phyloP scores from a whole-genome alignment of 306 rosid species.

The Cicer chorassanicum region DNA sequence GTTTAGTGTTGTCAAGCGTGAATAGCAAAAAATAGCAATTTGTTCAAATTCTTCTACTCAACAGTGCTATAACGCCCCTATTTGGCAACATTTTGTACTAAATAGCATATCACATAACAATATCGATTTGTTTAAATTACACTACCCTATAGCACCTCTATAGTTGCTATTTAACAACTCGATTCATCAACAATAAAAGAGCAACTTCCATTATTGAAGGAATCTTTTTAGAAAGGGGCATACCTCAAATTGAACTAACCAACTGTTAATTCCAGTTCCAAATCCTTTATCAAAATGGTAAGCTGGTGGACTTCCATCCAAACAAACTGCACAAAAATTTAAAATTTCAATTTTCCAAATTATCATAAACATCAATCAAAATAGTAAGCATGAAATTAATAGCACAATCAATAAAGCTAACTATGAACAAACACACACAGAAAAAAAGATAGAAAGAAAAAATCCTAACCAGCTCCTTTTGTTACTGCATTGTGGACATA shows the following conservation, averaged over 20 bases:
- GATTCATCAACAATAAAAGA: slow-evolving; percentile 10
- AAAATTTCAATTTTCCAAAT: slow-evolving; percentile 28
- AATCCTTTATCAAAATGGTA: slow-evolving; percentile 76
- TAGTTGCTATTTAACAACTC: too few species aligned
- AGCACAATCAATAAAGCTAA: slow-evolving; percentile 22
- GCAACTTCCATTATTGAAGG: slow-evolving; percentile 4
- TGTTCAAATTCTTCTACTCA: too few species aligned
- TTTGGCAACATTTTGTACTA: too few species aligned
- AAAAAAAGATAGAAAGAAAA: background rate
- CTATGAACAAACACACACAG: background rate
- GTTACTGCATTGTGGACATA: slow-evolving; percentile 63
- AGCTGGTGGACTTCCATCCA: slow-evolving; percentile 97
- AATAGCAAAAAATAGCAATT: too few species aligned
- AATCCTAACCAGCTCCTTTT: slow-evolving; percentile 88
- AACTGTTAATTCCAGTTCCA: slow-evolving; percentile 81
- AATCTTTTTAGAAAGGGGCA: slow-evolving; percentile 45
- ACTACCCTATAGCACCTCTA: too few species aligned
- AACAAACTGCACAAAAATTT: slow-evolving; percentile 69
- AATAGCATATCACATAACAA: too few species aligned
- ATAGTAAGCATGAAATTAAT: slow-evolving; percentile 1
- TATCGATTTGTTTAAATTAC: too few species aligned
- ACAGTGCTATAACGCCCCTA: too few species aligned
- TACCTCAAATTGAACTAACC: slow-evolving; percentile 90
- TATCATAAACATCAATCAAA: slow-evolving; percentile 20
- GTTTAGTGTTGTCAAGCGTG: too few species aligned